Evolutionary conservation across 345 rosid genomes (phyloP).

Genomic region (Alliaria petiolata): DNA sequence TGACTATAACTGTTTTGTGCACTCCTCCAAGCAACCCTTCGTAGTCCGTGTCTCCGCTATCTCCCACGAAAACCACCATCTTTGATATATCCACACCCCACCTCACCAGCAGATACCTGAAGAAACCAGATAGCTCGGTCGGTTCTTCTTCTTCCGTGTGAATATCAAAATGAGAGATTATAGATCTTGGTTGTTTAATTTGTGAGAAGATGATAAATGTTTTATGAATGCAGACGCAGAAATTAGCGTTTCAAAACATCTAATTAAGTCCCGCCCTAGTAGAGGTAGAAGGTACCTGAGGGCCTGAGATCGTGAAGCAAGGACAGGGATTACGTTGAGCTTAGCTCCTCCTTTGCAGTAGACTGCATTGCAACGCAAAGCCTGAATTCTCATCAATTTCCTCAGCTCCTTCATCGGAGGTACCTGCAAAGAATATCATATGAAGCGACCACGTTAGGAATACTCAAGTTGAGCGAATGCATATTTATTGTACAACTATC

Average conservation of each 20-base stretch:
- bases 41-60: conserved; percentile 64
- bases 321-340: conserved; percentile 57
- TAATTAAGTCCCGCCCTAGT: too few species aligned
- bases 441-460: not conserved
- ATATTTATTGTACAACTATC: not conserved
- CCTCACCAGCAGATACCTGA: conserved; percentile 59
- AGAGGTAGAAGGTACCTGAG: conserved; percentile 49
- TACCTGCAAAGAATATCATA: conserved; percentile 32
- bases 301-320: conserved; percentile 76
- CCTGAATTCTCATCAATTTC: conserved; percentile 64
- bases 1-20: conserved; percentile 49
- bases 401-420: conserved; percentile 56
- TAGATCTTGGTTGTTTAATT: not conserved
- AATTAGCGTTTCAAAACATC: too few species aligned
- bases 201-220: not conserved
- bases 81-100: conserved; percentile 59
- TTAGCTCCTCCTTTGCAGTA: conserved; percentile 60
- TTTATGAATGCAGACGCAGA: too few species aligned
- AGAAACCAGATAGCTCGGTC: conserved; percentile 5
- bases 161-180: not conserved
- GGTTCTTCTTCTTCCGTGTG: too few species aligned
- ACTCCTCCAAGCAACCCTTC: conserved; percentile 66
- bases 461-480: too few species aligned
- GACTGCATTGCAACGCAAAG: conserved; percentile 56
- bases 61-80: conserved; percentile 55